These are phyloP conservation scores for Pythium graminicola DNA, from an alignment of 352 stramenopile species.

Conservation along the genomic window DNA sequence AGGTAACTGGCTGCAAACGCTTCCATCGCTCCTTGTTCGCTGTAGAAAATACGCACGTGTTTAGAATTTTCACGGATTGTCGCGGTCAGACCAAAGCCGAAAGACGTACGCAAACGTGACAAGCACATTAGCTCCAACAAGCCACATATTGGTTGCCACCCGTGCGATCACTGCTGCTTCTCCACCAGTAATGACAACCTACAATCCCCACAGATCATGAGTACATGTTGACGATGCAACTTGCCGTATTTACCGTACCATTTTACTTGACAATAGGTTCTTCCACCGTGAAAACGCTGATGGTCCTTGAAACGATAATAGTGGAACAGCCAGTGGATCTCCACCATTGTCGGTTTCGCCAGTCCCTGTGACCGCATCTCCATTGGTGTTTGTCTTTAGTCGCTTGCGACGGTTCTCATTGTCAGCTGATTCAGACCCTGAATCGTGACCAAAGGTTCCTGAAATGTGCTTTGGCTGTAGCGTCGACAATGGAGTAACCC, in stretches of 20 bases:
- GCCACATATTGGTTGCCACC: constrained; percentile 56
- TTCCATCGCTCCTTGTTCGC: constrained; percentile 36
- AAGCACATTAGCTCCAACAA: constrained; percentile 56
- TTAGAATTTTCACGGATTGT: not conserved
- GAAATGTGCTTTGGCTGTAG: not conserved
- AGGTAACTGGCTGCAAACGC: constrained; percentile 51
- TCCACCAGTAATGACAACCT: constrained; percentile 61
- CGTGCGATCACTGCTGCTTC: constrained; percentile 41
- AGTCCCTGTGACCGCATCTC: not conserved
- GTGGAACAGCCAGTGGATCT: constrained; percentile 10
- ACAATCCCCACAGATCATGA: not conserved
- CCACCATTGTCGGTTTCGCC: not conserved
- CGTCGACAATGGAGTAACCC: no score
- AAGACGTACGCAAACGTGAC: constrained; percentile 61
- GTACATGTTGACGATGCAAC: no score
- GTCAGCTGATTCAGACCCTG: not conserved
- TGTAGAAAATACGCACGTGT: no score
- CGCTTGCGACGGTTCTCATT: constrained; percentile 16
- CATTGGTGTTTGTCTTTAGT: not conserved
- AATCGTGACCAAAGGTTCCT: not conserved
- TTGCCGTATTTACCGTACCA: constrained; percentile 30
- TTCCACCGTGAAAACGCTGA: constrained; percentile 30
- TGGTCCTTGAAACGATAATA: constrained; percentile 16
- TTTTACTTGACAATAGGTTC: constrained; percentile 42
- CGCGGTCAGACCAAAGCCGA: no score